Percentiles rank a stretch among this genome's conserved stretches.
Conservation (phyloP, 2,329 filamentous ascomycete species). For the Thermothelomyces thermophilus region DNA sequence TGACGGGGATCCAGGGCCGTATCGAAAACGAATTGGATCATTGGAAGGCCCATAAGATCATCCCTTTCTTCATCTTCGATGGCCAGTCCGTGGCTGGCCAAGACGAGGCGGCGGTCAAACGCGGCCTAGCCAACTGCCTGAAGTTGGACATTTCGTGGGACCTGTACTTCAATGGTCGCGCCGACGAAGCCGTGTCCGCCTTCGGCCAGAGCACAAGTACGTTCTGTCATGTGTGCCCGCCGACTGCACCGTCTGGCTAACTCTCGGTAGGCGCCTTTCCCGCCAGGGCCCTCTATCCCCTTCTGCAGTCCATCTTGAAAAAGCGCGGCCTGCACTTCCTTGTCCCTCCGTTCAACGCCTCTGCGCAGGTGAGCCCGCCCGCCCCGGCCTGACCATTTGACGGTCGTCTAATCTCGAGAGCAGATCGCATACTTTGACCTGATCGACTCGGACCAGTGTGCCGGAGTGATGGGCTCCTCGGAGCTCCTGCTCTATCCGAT, state of each 20-base stretch:
- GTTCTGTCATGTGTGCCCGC: constrained; percentile 7
- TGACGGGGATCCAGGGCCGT: constrained; percentile 69
- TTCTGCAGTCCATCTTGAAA: constrained; percentile 68
- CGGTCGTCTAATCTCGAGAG: constrained; percentile 6
- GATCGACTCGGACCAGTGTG: constrained; percentile 58
- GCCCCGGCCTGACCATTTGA: constrained; percentile 10
- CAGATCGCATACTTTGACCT: constrained; percentile 75
- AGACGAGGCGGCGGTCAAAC: constrained; percentile 61
- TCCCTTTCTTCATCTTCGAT: constrained; percentile 87
- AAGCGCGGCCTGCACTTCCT: constrained; percentile 66
- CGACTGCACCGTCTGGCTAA: constrained; percentile 12
- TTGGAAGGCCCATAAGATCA: constrained; percentile 64
- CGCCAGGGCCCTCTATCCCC: constrained; percentile 65
- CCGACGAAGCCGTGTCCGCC: constrained; percentile 72
- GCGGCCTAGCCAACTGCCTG: constrained; percentile 57
- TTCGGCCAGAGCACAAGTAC: constrained; percentile 74
- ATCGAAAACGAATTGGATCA: constrained; percentile 70
- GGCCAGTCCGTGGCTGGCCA: constrained; percentile 74
- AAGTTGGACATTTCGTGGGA: constrained; percentile 78
- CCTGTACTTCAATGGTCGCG: constrained; percentile 74
- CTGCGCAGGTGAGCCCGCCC: constrained; percentile 61
- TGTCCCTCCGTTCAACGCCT: constrained; percentile 81
- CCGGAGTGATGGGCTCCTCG: constrained; percentile 75
- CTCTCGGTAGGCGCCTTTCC: constrained; percentile 57
- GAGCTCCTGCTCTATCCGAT: constrained; percentile 83